Evolutionary conservation across 257 asterid genomes (phyloP), one percentile per base, ranked within the genome.

Genomic region (Scutellaria baicalensis): DNA sequence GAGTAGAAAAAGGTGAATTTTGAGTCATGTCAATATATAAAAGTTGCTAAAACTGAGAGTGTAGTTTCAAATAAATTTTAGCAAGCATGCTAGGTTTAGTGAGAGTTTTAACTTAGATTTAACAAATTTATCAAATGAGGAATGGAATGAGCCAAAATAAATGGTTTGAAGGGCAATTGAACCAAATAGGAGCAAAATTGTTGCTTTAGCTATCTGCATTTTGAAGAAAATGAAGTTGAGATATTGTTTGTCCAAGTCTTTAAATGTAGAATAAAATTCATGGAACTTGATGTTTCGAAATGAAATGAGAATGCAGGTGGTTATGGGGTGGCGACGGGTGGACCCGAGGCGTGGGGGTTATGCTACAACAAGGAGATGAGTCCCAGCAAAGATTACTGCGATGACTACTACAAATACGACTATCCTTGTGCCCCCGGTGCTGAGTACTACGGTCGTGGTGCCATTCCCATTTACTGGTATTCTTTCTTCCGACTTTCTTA

Each of bases 321-420:
- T 75, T 83, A 88, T 61, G 89, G 91, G 44, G 97, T 89, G n/a
- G 91, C 95, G 9, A 87, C 97, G 0, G 97, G 98, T 2, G 97
- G 99, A 67, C 99, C 97, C 4, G 71, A 80, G 61, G 95, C 97
- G 17, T 91, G 96, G 97, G 99, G 99, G 38, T 85, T 91, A 8
- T 91, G 97, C 78, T 93, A 89, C 77, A 89, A 85, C 77, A 83
- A 77, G 73, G 91, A 85, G 80, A 66, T 81, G 88, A 85, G 91
- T 69, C 91, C 91, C 9, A 68, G 72, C 76, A 74, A 80, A 77
- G 77, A 64, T 20, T 83, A 85, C 6, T 83, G 91, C 40, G 81
- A 85, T 51, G 82, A 79, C 18, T 69, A 33, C 75, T 79, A 59
- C 84, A 79, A 83, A 40, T 81, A 49, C 35, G 83, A 84, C 33